Base-by-base conservation (phyloP, 108 stramenopile species). In the Cyclotella kingstonii region DNA sequence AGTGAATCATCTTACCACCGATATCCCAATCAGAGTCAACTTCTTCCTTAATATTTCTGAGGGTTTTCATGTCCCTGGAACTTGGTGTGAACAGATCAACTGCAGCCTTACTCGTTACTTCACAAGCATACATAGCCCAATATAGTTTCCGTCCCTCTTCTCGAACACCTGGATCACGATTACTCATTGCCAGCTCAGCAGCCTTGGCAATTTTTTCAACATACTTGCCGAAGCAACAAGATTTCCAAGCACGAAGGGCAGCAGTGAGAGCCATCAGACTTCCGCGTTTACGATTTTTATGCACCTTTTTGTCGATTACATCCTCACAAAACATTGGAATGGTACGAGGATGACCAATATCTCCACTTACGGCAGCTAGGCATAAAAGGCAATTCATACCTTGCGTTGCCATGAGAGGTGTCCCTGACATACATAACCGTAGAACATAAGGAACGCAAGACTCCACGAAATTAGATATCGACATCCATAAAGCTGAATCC, bases 131-230 rank as follows among this genome's bases (percentile, higher is more conserved):
- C 64, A 77, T 49, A 8, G 76, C 79, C 79, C 79, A 81, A 62
- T 67, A 81, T n/a, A 66, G 28, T 31, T 68, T 76, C 33, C 75
- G 35, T 41, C 70, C 79, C 53, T 81, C 79, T 71, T 81, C 79
- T 50, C 79, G 44, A 4, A 81, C 79, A 9, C 49, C 67, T 10
- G 76, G 76, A 47, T 81, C 79, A n/a, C 45, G 45, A 54, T 76
- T 55, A 11, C 60, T 53, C 26, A 49, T 26, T 0, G 56, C 69
- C 52, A 73, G 66, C 54, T 43, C 68, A 23, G 63, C 60, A 12
- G 75, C 75, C 66, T 62, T 68, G 4, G 31, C 35, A 4, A 81
- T 38, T 31, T 49, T 51, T 15, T 62, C 76, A 9, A 45, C 45
- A 34, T 63, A 34, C 17, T 54, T 74, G 7, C 50, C 66, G 25